These are phyloP conservation scores for Aspergillus bridgeri DNA, from an alignment of 495 filamentous ascomycete genomes.

Conservation along the genomic window DNA sequence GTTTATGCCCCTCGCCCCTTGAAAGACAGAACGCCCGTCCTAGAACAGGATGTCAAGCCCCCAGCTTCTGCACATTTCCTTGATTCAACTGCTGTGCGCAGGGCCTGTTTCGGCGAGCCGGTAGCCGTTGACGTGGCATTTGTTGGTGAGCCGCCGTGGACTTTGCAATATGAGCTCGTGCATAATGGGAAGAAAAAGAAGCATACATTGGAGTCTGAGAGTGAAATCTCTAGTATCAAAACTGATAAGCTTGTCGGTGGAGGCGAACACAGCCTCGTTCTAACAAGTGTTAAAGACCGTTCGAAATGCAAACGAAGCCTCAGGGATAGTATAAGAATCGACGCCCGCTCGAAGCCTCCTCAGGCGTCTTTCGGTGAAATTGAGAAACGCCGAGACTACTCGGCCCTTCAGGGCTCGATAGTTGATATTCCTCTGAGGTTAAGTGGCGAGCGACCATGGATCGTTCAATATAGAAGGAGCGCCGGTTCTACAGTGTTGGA, in stretches of 20 bases:
- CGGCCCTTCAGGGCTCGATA: constrained; percentile 68
- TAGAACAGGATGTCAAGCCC: constrained; percentile 91
- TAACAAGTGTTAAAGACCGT: constrained; percentile 81
- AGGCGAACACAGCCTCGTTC: constrained; percentile 80
- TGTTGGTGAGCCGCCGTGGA: constrained; percentile 79
- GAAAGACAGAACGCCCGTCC: constrained; percentile 50
- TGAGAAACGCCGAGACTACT: constrained; percentile 68
- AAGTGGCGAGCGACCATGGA: constrained; percentile 81
- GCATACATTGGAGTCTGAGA: constrained; percentile 59
- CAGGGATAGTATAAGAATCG: constrained; percentile 75
- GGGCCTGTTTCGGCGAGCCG: constrained; percentile 77
- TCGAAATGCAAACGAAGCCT: constrained; percentile 79
- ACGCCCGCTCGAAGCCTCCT: constrained; percentile 81
- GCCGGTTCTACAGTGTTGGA: constrained; percentile 38
- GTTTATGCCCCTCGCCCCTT: constrained; percentile 60
- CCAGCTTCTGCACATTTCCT: constrained; percentile 76
- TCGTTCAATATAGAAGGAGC: constrained; percentile 63
- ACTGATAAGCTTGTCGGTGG: constrained; percentile 71
- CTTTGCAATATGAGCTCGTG: constrained; percentile 90
- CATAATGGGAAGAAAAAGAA: constrained; percentile 80
- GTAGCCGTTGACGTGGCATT: constrained; percentile 69
- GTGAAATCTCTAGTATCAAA: constrained; percentile 59
- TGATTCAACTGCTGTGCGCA: constrained; percentile 47
- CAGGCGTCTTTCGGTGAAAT: constrained; percentile 77
- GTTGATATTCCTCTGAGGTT: constrained; percentile 77